Conservation (phyloP, 2,329 filamentous ascomycete species). For the Alternaria hordeiaustralica region DNA sequence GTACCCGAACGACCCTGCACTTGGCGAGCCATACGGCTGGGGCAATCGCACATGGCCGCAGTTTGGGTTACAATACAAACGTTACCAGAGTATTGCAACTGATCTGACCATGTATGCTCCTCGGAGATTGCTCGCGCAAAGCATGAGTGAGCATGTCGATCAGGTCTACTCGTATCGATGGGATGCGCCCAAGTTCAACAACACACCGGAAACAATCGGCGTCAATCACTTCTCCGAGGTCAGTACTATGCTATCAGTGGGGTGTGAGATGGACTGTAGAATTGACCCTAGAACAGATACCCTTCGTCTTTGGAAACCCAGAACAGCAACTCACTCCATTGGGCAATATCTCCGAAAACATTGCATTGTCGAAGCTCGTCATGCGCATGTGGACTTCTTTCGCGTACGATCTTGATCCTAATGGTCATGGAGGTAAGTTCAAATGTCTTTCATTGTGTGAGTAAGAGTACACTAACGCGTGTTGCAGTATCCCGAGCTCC, state of each 20-base stretch:
- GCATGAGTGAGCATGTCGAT: slow-evolving; percentile 28
- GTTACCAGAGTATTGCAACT: slow-evolving; percentile 37
- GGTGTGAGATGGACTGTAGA: neutral
- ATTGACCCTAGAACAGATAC: slow-evolving; percentile 27
- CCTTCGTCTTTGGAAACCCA: slow-evolving; percentile 39
- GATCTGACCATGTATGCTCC: slow-evolving; percentile 41
- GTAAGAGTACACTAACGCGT: neutral
- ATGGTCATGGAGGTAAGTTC: slow-evolving; percentile 33
- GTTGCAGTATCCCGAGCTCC: slow-evolving; percentile 17
- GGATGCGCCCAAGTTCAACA: slow-evolving; percentile 42
- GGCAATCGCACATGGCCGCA: slow-evolving; percentile 40
- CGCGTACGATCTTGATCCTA: slow-evolving; percentile 37
- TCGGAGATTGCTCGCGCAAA: slow-evolving; percentile 28
- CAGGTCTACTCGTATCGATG: slow-evolving; percentile 39
- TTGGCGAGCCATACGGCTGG: slow-evolving; percentile 53
- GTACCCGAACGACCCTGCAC: slow-evolving; percentile 50
- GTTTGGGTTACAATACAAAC: slow-evolving; percentile 35
- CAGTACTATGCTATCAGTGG: neutral
- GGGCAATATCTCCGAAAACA: slow-evolving; percentile 30
- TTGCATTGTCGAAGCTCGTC: slow-evolving; percentile 30
- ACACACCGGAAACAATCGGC: slow-evolving; percentile 33
- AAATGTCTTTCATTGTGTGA: neutral
- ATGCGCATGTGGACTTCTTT: slow-evolving; percentile 43
- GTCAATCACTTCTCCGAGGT: slow-evolving; percentile 42
- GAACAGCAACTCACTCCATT: slow-evolving; percentile 35